phyloP scores from a whole-genome alignment of 2,329 filamentous ascomycete genomes.

The Paraconiothyrium brasiliense region DNA sequence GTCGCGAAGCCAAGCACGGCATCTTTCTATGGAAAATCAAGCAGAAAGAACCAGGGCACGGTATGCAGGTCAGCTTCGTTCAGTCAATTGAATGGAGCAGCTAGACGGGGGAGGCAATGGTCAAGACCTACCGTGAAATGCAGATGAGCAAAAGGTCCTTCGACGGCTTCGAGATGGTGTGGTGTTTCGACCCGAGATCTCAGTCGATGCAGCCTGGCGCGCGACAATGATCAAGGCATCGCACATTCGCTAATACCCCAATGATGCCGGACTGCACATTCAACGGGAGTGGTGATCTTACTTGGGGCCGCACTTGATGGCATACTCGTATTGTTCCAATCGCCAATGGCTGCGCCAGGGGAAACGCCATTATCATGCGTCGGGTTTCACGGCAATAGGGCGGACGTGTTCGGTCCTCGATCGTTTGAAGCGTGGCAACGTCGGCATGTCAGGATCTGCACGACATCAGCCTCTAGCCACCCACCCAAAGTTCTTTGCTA shows the following conservation, averaged over 20 bases:
- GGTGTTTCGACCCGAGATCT: not conserved
- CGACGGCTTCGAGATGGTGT: not conserved
- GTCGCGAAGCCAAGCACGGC: not conserved
- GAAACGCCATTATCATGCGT: not conserved
- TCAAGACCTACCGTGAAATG: not conserved
- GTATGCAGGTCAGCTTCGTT: not conserved
- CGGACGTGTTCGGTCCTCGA: not conserved
- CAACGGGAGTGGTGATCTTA: not conserved
- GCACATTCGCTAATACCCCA: not conserved
- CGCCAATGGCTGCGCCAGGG: not conserved
- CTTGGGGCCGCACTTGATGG: not conserved
- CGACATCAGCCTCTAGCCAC: not conserved
- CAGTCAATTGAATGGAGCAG: not conserved
- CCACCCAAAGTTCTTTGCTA: not conserved
- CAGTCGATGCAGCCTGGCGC: conserved; percentile 6
- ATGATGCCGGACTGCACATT: not conserved
- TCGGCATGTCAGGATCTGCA: not conserved
- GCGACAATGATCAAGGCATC: not conserved
- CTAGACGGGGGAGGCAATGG: no score
- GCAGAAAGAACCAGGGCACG: not conserved
- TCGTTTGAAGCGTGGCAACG: not conserved
- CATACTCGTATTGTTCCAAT: not conserved
- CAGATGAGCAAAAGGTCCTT: not conserved
- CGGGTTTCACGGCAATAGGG: not conserved
- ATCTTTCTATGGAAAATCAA: not conserved